These are phyloP conservation scores for Punica granatum DNA, from an alignment of 345 rosid genomes.

Conservation along the genomic window DNA sequence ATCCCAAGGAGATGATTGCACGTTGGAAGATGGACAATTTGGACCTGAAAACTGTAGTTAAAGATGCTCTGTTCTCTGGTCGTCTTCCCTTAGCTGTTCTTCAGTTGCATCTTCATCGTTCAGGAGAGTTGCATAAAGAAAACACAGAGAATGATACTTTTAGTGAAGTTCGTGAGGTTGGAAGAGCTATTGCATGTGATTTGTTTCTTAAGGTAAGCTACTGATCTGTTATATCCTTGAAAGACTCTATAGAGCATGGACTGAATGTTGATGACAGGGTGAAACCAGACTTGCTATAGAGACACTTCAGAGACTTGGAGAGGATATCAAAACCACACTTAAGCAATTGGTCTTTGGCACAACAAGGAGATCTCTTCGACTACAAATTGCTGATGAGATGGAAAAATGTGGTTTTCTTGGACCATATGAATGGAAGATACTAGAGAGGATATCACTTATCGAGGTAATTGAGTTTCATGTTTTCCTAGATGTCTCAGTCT, in stretches of 20 bases:
- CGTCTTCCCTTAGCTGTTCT: conserved; percentile 98
- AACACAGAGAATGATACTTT: conserved; percentile 68
- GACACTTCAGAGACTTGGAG: conserved; percentile 90
- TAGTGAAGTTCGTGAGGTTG: conserved; percentile 82
- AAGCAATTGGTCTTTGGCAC: conserved; percentile 91
- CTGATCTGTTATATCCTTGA: conserved; percentile 14
- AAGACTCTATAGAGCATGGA: conserved; percentile 1
- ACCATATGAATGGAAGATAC: conserved; percentile 62
- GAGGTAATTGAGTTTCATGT: conserved; percentile 47
- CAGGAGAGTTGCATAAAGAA: conserved; percentile 42
- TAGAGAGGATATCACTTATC: conserved; percentile 70
- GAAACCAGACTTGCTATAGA: conserved; percentile 81
- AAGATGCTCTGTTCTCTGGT: conserved; percentile 87
- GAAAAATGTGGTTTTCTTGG: conserved; percentile 63
- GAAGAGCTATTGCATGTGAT: conserved; percentile 92
- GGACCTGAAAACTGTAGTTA: conserved; percentile 81
- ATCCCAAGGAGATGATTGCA: conserved; percentile 94
- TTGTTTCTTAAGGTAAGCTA: conserved; percentile 76
- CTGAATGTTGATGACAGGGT: conserved; percentile 54
- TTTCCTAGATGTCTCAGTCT: not conserved
- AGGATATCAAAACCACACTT: conserved; percentile 73
- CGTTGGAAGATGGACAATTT: conserved; percentile 83
- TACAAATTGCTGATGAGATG: conserved; percentile 75
- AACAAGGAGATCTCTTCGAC: conserved; percentile 69
- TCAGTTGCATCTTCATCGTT: conserved; percentile 88